Evolutionary conservation across 331 rosid genomes (phyloP).

Genomic region (Telfairia occidentalis): DNA sequence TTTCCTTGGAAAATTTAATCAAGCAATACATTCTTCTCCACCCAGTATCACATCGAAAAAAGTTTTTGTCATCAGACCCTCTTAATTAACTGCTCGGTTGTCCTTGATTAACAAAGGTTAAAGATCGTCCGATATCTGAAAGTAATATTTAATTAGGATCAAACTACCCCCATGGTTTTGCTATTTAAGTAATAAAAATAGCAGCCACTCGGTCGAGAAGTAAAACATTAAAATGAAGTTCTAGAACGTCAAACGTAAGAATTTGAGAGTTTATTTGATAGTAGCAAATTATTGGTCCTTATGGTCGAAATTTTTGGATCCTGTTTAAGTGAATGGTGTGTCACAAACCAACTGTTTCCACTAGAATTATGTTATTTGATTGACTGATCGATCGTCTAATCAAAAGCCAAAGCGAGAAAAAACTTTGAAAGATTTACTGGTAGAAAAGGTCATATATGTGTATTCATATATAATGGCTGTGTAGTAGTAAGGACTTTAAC

Average conservation of each 20-base stretch:
- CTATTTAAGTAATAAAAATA: not conserved
- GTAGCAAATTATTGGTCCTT: not conserved
- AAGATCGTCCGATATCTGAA: not conserved
- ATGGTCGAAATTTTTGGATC: not conserved
- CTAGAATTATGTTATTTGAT: not conserved
- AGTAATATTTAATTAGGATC: not conserved
- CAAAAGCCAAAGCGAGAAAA: not conserved
- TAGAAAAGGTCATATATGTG: slow-evolving; percentile 5
- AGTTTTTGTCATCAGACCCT: not conserved
- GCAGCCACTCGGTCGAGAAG: not conserved
- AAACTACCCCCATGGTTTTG: not conserved
- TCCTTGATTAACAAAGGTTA: not conserved
- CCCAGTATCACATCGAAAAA: not conserved
- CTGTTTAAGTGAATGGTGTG: not conserved
- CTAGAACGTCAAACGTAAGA: not conserved
- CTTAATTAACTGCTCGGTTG: not conserved
- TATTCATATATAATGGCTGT: slow-evolving; percentile 10
- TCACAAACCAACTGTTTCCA: not conserved
- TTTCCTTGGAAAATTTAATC: not conserved
- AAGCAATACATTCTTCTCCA: not conserved
- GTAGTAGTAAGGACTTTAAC: not conserved
- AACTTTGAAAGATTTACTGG: not conserved
- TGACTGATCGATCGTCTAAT: not conserved
- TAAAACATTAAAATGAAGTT: not conserved
- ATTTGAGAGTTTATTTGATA: not conserved